Evolutionary conservation across 345 rosid species (phyloP), one percentile per base, ranked within the genome.

Genomic region (Salix caprea): DNA sequence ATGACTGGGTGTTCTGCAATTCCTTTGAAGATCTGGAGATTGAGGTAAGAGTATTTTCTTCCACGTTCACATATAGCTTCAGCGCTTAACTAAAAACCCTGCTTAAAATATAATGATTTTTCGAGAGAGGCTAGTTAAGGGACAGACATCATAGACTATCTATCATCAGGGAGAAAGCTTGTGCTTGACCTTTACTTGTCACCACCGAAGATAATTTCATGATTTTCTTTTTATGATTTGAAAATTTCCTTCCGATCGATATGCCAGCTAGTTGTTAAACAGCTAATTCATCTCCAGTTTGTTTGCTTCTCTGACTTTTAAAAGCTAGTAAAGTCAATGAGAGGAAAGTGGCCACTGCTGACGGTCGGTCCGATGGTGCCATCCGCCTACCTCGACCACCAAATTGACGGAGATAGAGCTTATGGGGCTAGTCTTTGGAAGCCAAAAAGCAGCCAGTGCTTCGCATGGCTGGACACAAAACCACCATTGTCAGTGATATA

Each of bases 301-400:
- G 58, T 78, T 74, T 26, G 4, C 24, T 69, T 37, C 12, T 77
- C 19, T 71, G 34, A 39, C 54, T 48, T 71, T 73, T 28, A 80
- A 74, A 74, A 88, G 89, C 72, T 81, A 18, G 71, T 78, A 68
- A 40, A 65, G 81, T 77, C 80, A 73, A 61, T 83, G 82, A 50
- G 0, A 32, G 91, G 81, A 64, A 2, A 62, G 2, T 81, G 87
- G 90, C 88, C 87, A 0, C 69, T 83, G 46, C 24, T 19, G 80
- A 83, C 74, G 82, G 61, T 88, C 1, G 89, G 91, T 60, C 89
- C 88, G 50, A 64, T 79, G 79, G 81, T 88, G 67, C 91, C 91
- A 65, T 84, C 86, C 6, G 82, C 85, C 72, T 86, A 86, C 69
- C 70, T 85, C 2, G 87, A 86, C 74, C 79, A 69, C 28, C 87